Evolutionary conservation across 192 early-diverging fungal species (phyloP).

Genomic region (Backusella sp.): DNA sequence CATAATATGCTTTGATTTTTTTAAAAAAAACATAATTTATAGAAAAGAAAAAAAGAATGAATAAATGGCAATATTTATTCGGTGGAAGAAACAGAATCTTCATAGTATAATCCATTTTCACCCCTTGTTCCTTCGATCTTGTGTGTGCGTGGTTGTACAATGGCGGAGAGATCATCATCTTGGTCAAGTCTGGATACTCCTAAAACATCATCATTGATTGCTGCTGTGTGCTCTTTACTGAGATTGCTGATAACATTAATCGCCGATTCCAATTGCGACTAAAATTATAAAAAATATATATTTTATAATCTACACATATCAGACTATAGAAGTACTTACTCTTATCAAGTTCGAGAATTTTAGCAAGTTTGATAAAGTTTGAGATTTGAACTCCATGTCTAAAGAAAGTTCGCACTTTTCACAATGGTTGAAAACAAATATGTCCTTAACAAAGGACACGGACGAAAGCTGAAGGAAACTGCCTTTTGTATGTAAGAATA

Average conservation of each 20-base stretch:
- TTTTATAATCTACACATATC: neutral
- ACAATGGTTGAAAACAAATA: neutral
- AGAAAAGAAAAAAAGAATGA: no score
- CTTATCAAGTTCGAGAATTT: neutral
- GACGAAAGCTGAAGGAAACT: neutral
- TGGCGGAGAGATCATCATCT: neutral
- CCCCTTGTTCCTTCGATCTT: neutral
- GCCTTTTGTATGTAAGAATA: neutral
- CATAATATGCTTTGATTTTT: no score
- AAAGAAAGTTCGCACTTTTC: neutral
- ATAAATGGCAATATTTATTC: no score
- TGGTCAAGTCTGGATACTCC: neutral
- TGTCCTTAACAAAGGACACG: neutral
- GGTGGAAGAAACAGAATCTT: no score
- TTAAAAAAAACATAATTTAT: no score
- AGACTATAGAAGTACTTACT: neutral
- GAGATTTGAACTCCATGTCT: neutral
- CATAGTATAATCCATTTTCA: no score
- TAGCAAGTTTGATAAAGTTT: neutral
- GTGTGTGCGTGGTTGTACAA: neutral
- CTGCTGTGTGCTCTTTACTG: neutral
- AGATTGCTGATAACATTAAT: neutral
- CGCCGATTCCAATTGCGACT: neutral
- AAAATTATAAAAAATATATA: neutral
- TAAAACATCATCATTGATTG: conserved; percentile 1